Evolutionary conservation across 495 filamentous ascomycete genomes (phyloP), one percentile per base, ranked within the genome.

Genomic region (Xylaria bambusicola): DNA sequence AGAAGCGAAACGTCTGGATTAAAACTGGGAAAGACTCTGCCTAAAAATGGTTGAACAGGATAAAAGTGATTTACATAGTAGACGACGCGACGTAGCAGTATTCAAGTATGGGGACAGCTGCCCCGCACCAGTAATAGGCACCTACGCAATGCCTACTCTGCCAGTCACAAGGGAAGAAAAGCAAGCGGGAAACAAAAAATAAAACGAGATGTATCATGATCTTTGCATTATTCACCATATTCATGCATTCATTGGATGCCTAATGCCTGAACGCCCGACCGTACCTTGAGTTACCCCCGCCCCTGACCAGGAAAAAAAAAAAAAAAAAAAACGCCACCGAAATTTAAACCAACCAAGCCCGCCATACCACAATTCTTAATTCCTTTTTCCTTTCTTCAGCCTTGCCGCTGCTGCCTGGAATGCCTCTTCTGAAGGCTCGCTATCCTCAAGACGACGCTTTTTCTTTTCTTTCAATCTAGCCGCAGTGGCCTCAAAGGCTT

Each of bases 351-450:
- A 12, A 8, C 5, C 6, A 9, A 38, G 29, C 5, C 29, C 17
- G 15, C 23, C 45, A 48, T 6, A 33, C 4, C 3, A n/a, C 23
- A 33, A 6, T 7, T n/a, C 51, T 23, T 41, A 53, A 23, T 62
- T 66, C 49, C 63, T 69, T 56, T 77, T 80, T 13, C 58, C 68
- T 61, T 77, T 80, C 67, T 80, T 82, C 12, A 73, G 58, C 51
- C 64, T 74, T 9, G 73, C 73, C 1, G 70, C 73, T 18, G 75
- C 77, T 21, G 74, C 78, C 63, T 84, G 79, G 64, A 91, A 92
- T 9, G 82, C 79, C 71, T 89, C 87, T 66, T 91, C 89, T 0
- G 84, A 79, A 9, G 86, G 86, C 66, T 86, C 85, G 12, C 13
- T 31, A 2, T 78, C 75, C 40, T 76, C 78, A 20, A 65, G 68